phyloP scores from a whole-genome alignment of 768 basidiomycete genomes.

The Leccinellum luteum region DNA sequence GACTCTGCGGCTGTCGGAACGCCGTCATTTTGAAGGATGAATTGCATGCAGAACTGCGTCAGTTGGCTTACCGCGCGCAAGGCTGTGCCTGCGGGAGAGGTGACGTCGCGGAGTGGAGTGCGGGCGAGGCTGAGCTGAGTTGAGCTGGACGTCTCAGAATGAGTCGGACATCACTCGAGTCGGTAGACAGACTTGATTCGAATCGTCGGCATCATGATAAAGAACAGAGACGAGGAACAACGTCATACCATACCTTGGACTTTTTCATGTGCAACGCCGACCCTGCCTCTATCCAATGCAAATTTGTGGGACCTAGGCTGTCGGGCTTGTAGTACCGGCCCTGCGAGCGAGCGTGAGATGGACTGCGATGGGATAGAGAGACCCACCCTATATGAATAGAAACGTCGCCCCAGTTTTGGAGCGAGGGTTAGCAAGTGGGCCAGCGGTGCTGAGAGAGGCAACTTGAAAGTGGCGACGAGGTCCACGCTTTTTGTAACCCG shows the following conservation, averaged over 20 bases:
- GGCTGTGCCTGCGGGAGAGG: slow-evolving; percentile 8
- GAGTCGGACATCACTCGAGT: slow-evolving; percentile 29
- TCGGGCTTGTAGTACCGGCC: slow-evolving; percentile 32
- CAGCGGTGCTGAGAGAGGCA: too few species aligned
- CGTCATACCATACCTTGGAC: slow-evolving; percentile 35
- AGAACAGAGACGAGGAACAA: slow-evolving; percentile 1
- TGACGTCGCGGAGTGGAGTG: slow-evolving; percentile 10
- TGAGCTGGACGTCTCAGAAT: background rate
- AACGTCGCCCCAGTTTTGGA: too few species aligned
- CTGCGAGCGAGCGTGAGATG: background rate
- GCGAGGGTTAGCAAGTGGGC: too few species aligned
- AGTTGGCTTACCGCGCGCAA: slow-evolving; percentile 4
- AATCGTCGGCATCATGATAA: background rate
- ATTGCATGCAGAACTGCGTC: slow-evolving; percentile 19
- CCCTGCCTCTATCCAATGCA: slow-evolving; percentile 51
- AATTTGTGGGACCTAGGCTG: slow-evolving; percentile 36
- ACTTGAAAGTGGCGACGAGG: background rate
- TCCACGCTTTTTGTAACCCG: slow-evolving; percentile 18
- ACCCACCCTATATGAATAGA: slow-evolving; percentile 35
- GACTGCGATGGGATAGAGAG: slow-evolving; percentile 24
- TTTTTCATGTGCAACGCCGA: slow-evolving; percentile 48
- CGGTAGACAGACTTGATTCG: slow-evolving; percentile 37
- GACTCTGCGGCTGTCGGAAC: slow-evolving; percentile 23
- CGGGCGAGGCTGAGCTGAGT: background rate
- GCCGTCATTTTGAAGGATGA: slow-evolving; percentile 24